Conservation (phyloP, 2,329 filamentous ascomycete genomes). For the Immersiporthe knoxdaviesiana region DNA sequence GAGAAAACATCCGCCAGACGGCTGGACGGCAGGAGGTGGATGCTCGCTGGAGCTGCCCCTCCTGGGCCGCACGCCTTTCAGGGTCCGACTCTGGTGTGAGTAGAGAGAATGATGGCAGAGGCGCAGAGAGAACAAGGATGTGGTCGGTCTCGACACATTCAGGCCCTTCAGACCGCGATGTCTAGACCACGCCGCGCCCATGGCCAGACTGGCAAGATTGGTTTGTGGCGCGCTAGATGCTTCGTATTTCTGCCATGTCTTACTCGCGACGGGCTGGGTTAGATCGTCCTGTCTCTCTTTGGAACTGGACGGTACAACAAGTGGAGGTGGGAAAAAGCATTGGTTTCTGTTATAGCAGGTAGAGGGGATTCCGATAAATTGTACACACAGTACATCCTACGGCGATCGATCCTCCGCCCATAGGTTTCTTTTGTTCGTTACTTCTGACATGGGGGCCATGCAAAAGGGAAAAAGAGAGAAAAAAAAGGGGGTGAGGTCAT, state of each 20-base stretch:
- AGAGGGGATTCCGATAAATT: background rate
- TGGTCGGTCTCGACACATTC: background rate
- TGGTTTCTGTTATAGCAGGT: background rate
- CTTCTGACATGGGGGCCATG: background rate
- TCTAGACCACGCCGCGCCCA: slow-evolving; percentile 1
- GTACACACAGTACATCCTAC: background rate
- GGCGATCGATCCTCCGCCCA: background rate
- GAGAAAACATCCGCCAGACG: background rate
- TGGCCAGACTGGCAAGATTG: background rate
- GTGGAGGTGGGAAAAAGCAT: background rate
- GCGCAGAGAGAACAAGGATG: background rate
- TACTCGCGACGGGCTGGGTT: background rate
- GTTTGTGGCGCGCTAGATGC: background rate
- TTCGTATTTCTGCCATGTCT: slow-evolving; percentile 5
- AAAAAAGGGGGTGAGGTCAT: background rate
- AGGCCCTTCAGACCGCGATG: background rate
- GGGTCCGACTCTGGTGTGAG: background rate
- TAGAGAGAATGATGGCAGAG: background rate
- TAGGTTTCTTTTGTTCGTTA: background rate
- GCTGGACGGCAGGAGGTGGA: slow-evolving; percentile 3
- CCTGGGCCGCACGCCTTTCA: background rate
- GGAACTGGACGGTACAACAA: background rate
- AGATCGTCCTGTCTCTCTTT: background rate
- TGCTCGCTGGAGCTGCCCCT: background rate
- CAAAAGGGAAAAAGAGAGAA: background rate